A percentile compares a stretch with the other conserved stretches of the same genome.
Conservation (phyloP, 2,329 filamentous ascomycete species). For the Claviceps capensis region DNA sequence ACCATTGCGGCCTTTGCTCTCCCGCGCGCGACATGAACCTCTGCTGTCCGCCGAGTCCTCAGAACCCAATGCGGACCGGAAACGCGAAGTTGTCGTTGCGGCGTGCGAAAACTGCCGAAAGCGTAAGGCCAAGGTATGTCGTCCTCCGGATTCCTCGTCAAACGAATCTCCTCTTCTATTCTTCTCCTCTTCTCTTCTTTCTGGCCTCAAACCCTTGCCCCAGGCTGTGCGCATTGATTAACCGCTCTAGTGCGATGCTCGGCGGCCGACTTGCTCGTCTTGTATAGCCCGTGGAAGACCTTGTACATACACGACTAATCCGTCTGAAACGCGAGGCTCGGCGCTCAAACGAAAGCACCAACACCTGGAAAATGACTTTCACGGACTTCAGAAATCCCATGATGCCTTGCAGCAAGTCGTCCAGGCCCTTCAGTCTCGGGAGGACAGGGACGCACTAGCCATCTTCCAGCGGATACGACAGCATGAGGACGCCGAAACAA, state of each 20-base stretch:
- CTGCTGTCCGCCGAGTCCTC: neutral
- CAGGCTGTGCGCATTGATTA: neutral
- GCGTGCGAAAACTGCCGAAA: slow-evolving; percentile 1
- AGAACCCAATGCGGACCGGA: neutral
- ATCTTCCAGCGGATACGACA: neutral
- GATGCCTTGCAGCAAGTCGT: neutral
- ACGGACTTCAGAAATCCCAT: neutral
- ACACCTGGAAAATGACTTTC: neutral
- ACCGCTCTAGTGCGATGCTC: neutral
- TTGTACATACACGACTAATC: neutral
- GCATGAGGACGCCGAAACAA: neutral
- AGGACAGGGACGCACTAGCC: neutral
- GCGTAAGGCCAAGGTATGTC: neutral
- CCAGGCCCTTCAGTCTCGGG: neutral
- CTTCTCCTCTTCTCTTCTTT: neutral
- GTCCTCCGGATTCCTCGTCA: neutral
- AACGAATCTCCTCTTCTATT: too few relatives aligned
- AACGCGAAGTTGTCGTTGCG: neutral
- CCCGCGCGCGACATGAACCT: neutral
- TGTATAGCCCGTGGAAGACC: neutral
- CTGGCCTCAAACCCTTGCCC: neutral
- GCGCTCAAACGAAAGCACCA: slow-evolving; percentile 1
- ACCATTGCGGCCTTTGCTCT: neutral
- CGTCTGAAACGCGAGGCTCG: neutral
- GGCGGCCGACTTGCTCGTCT: neutral